These are phyloP conservation scores for Hemileccinum rubropunctum DNA, from an alignment of 768 basidiomycete genomes.

Conservation along the genomic window DNA sequence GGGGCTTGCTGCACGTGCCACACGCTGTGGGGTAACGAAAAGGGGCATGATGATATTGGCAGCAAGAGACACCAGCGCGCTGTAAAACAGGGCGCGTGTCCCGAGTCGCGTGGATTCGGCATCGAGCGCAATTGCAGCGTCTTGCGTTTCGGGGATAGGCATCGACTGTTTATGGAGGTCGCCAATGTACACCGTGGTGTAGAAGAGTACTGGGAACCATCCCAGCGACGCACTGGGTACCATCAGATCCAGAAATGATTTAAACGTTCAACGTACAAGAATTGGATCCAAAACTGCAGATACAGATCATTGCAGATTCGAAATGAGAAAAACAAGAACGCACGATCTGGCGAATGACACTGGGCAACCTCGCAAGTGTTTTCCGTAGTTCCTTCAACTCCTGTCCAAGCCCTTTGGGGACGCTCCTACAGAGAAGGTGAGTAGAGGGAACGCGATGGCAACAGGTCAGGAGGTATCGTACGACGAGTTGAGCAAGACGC, in stretches of 20 bases:
- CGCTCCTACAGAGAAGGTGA: constrained; percentile 15
- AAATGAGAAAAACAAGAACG: constrained; percentile 30
- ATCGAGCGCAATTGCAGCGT: constrained; percentile 40
- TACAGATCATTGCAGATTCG: constrained; percentile 7
- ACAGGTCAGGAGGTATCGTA: not conserved
- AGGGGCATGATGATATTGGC: constrained; percentile 74
- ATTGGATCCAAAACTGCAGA: constrained; percentile 69
- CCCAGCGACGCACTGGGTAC: constrained; percentile 68
- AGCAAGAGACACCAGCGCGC: constrained; percentile 63
- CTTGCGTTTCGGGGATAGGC: constrained; percentile 27
- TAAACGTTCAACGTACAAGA: constrained; percentile 55
- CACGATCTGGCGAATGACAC: constrained; percentile 77
- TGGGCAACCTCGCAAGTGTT: constrained; percentile 67
- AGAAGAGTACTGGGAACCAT: constrained; percentile 93
- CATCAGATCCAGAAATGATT: constrained; percentile 1
- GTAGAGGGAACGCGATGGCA: not conserved
- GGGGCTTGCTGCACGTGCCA: constrained; percentile 10
- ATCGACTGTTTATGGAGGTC: constrained; percentile 71
- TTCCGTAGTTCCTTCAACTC: constrained; percentile 68
- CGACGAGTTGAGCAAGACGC: constrained; percentile 53
- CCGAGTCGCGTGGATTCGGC: constrained; percentile 80
- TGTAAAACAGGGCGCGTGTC: constrained; percentile 78
- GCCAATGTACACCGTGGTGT: constrained; percentile 82
- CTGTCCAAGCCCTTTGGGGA: constrained; percentile 30
- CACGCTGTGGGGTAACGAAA: constrained; percentile 41